Percentiles rank a stretch among this genome's conserved stretches.
Evolutionary conservation across 805 yeast species (phyloP).

Genomic region (Ogataea paraovalis): DNA sequence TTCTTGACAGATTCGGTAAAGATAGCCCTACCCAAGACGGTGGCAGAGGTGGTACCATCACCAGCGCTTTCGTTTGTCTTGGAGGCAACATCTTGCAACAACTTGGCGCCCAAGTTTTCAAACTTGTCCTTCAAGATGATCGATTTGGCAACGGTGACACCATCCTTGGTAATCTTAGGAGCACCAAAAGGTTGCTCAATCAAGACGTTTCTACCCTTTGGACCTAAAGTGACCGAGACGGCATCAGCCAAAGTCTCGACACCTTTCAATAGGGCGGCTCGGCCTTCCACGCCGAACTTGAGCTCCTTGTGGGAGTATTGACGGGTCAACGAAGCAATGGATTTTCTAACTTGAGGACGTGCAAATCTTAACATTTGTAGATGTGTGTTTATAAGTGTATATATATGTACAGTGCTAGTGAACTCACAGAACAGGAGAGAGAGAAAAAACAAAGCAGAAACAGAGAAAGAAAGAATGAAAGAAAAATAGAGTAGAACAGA

Average conservation of each 20-base stretch:
- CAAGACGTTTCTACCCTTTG: conserved; percentile 95
- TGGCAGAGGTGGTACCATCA: conserved; percentile 98
- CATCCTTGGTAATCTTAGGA: conserved; percentile 98
- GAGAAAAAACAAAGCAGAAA: not conserved
- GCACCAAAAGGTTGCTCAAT: conserved; percentile 96
- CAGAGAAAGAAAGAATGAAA: not conserved
- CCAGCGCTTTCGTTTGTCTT: conserved; percentile 98
- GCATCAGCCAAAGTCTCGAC: conserved; percentile 95
- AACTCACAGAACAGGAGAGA: not conserved
- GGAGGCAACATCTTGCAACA: conserved; percentile 93
- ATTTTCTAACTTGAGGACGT: conserved; percentile 39
- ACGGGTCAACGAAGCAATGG: conserved; percentile 43
- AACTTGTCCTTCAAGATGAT: conserved; percentile 81
- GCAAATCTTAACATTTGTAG: conserved; percentile 45
- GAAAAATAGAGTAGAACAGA: not conserved
- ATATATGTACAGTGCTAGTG: not conserved
- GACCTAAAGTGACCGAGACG: conserved; percentile 94
- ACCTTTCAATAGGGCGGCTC: conserved; percentile 91
- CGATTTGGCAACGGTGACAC: conserved; percentile 93
- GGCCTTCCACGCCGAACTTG: conserved; percentile 95
- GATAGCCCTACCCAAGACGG: conserved; percentile 92
- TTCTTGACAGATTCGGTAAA: conserved; percentile 93
- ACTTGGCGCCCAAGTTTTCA: conserved; percentile 94
- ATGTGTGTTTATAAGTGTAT: not conserved
- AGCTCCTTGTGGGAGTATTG: conserved; percentile 79